Conservation (phyloP, 2,329 filamentous ascomycete genomes). For the Xylariales sp. region DNA sequence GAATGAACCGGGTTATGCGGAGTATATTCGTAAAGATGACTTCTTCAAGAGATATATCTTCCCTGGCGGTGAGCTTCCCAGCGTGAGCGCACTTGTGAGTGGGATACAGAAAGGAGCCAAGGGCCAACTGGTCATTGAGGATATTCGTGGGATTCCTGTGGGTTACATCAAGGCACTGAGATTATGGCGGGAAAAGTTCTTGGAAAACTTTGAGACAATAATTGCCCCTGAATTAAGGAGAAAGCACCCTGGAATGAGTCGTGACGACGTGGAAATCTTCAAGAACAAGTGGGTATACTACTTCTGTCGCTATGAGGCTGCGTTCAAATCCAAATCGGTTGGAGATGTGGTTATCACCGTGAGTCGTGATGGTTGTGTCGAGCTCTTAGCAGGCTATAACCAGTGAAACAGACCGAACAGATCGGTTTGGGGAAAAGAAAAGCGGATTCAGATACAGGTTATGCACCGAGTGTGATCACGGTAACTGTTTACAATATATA, state of each 20-base stretch:
- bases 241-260: slow-evolving; percentile 55
- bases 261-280: slow-evolving; percentile 62
- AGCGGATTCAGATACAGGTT: too few relatives aligned
- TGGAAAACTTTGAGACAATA: slow-evolving; percentile 53
- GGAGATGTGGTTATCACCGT: too few relatives aligned
- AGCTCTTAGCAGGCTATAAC: too few relatives aligned
- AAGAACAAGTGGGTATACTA: slow-evolving; percentile 69
- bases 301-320: too few relatives aligned
- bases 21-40: slow-evolving; percentile 62
- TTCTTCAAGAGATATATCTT: slow-evolving; percentile 78
- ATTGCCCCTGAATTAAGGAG: slow-evolving; percentile 56
- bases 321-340: too few relatives aligned
- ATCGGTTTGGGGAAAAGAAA: too few relatives aligned
- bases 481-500: too few relatives aligned
- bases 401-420: too few relatives aligned
- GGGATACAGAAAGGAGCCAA: slow-evolving; percentile 57
- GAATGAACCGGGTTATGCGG: slow-evolving; percentile 63
- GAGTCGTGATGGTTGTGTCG: too few relatives aligned
- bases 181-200: slow-evolving; percentile 64
- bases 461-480: too few relatives aligned
- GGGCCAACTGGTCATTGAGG: slow-evolving; percentile 61
- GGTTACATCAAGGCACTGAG: slow-evolving; percentile 68
- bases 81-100: slow-evolving; percentile 49
- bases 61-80: slow-evolving; percentile 67
- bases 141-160: slow-evolving; percentile 66